These are phyloP conservation scores for Wallacemonas sp. DNA, from an alignment of 208 protist species.

Conservation along the genomic window DNA sequence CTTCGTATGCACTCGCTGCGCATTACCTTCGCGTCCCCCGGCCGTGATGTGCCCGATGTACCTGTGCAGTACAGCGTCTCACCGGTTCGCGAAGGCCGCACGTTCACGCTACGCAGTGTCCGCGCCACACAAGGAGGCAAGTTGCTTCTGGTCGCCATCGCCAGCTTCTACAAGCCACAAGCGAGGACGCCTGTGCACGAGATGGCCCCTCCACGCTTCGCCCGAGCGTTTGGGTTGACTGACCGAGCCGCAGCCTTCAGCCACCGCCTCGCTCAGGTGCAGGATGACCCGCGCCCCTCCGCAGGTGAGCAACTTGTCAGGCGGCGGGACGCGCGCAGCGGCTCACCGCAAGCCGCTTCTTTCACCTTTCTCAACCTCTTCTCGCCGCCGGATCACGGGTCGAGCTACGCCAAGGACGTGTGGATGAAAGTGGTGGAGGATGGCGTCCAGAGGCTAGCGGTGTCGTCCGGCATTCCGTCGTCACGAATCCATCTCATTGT, in stretches of 20 bases:
- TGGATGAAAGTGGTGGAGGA: conserved; percentile 16
- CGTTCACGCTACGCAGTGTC: conserved; percentile 27
- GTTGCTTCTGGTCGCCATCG: conserved; percentile 18
- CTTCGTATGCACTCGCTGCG: conserved; percentile 42
- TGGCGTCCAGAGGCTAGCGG: conserved; percentile 3
- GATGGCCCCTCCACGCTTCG: conserved; percentile 12
- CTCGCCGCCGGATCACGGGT: background rate
- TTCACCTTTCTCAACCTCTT: background rate
- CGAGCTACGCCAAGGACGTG: conserved; percentile 14
- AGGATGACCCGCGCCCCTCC: background rate
- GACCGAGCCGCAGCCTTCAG: background rate
- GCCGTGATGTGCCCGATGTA: conserved; percentile 4
- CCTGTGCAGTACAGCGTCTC: conserved; percentile 32
- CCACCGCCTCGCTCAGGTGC: background rate
- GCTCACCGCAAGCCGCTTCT: background rate
- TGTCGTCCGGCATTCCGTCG: conserved; percentile 18
- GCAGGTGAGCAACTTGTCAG: no score
- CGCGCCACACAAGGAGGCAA: conserved; percentile 16
- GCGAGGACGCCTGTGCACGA: conserved; percentile 17
- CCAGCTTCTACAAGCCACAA: conserved; percentile 35
- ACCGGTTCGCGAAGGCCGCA: conserved; percentile 22
- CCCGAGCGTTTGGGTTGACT: background rate
- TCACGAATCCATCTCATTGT: conserved; percentile 38
- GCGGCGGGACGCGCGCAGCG: no score
- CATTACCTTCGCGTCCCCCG: conserved; percentile 36